A percentile compares a stretch with the other conserved stretches of the same genome.
phyloP scores from a whole-genome alignment of 1,284 basidiomycete genomes.

The Melampsora americana region DNA sequence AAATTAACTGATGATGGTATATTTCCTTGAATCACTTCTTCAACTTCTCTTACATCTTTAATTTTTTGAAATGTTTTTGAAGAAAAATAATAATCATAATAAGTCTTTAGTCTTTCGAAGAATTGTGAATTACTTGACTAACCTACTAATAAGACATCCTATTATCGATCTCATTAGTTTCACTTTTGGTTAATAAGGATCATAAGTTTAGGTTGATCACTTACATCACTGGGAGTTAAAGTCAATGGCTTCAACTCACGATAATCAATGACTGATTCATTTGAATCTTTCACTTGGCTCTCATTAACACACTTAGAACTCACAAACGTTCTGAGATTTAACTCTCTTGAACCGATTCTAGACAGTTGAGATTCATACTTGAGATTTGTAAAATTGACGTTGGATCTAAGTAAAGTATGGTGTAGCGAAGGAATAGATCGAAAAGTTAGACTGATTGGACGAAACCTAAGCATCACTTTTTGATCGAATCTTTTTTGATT shows the following conservation, averaged over 20 bases:
- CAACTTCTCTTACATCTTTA: conserved; percentile 86
- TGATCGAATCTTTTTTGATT: no score
- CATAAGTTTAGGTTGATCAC: conserved; percentile 52
- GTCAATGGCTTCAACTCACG: conserved; percentile 80
- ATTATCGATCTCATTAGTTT: background rate
- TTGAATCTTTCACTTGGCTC: no score
- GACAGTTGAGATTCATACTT: background rate
- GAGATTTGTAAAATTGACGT: background rate
- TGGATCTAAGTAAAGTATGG: background rate
- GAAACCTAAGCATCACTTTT: no score
- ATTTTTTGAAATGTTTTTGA: no score
- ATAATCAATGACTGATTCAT: conserved; percentile 62
- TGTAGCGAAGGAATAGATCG: no score
- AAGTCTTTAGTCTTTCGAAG: conserved; percentile 46
- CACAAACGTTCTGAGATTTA: background rate
- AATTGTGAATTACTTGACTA: background rate
- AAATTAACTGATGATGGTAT: conserved; percentile 94
- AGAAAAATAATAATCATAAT: no score
- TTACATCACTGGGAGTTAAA: conserved; percentile 71
- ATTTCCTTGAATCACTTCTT: conserved; percentile 87
- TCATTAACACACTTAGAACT: no score
- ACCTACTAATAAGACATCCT: conserved; percentile 77
- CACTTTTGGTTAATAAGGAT: conserved; percentile 30
- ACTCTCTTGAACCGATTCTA: background rate
- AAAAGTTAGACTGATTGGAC: no score